Conservation (phyloP, 106 monocot genomes). For the Hemerocallis citrina region DNA sequence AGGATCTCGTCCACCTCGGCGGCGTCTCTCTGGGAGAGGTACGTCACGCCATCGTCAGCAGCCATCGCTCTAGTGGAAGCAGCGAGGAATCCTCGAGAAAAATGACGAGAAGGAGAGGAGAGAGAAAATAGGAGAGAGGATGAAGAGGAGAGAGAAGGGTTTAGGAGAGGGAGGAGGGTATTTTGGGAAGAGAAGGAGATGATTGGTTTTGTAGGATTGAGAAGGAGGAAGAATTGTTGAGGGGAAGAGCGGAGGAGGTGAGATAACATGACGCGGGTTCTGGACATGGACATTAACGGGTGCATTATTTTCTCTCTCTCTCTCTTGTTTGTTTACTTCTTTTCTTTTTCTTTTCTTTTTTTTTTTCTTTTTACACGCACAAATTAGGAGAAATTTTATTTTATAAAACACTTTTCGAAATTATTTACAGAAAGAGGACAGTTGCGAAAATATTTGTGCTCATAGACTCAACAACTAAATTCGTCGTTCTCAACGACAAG, state of each 20-base stretch:
- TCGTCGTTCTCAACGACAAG: no score
- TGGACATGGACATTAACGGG: no score
- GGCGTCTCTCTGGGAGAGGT: slow-evolving; percentile 64
- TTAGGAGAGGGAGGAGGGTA: background rate
- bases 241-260: background rate
- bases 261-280: background rate
- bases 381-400: no score
- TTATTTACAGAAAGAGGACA: no score
- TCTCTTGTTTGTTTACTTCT: no score
- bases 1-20: slow-evolving; percentile 84
- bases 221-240: background rate
- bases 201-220: background rate
- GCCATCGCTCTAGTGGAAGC: slow-evolving; percentile 11
- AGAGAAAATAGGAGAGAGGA: background rate
- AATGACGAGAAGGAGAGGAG: background rate
- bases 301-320: no score
- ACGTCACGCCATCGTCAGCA: slow-evolving; percentile 29
- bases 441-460: no score
- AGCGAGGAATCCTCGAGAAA: slow-evolving; percentile 8
- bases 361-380: no score
- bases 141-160: background rate
- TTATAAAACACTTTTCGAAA: no score
- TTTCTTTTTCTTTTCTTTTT: no score
- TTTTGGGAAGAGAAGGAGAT: background rate
- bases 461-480: no score